Conservation (phyloP, 208 protist species). For the Trypanosoma lewisi region DNA sequence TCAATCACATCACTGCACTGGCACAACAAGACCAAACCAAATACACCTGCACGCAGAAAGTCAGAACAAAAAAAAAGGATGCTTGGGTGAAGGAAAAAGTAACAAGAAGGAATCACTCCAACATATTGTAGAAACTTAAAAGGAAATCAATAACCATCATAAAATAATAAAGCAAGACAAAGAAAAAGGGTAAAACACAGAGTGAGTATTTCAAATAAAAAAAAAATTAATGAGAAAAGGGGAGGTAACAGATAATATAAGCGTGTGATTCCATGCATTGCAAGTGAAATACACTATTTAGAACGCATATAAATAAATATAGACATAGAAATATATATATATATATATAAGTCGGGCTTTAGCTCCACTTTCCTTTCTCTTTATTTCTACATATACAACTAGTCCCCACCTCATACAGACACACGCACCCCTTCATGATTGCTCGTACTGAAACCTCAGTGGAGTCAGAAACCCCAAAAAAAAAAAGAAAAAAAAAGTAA, state of each 20-base stretch:
- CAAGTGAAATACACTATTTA: too few species aligned
- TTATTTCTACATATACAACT: neutral
- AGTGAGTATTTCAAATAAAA: too few species aligned
- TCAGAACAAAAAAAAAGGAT: too few species aligned
- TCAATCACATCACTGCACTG: too few species aligned
- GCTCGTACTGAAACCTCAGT: neutral
- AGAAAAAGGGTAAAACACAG: too few species aligned
- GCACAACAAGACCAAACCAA: too few species aligned
- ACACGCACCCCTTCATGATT: too few species aligned
- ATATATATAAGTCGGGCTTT: neutral
- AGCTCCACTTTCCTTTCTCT: neutral
- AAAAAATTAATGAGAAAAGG: conserved; percentile 4
- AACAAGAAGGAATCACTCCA: too few species aligned
- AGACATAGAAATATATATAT: conserved; percentile 3
- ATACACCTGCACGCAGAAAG: neutral
- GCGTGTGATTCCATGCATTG: neutral
- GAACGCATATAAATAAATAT: conserved; percentile 4
- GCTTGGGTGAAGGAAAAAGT: too few species aligned
- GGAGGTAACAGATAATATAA: neutral
- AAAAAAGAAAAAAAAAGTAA: conserved; percentile 1
- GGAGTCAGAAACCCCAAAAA: neutral
- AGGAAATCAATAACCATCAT: too few species aligned
- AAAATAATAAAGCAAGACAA: too few species aligned
- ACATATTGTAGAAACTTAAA: too few species aligned
- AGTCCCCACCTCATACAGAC: neutral